A percentile compares a stretch with the other conserved stretches of the same genome.
These are phyloP conservation scores for Trypanosoma avium DNA, from an alignment of 208 protist genomes.

Conservation along the genomic window DNA sequence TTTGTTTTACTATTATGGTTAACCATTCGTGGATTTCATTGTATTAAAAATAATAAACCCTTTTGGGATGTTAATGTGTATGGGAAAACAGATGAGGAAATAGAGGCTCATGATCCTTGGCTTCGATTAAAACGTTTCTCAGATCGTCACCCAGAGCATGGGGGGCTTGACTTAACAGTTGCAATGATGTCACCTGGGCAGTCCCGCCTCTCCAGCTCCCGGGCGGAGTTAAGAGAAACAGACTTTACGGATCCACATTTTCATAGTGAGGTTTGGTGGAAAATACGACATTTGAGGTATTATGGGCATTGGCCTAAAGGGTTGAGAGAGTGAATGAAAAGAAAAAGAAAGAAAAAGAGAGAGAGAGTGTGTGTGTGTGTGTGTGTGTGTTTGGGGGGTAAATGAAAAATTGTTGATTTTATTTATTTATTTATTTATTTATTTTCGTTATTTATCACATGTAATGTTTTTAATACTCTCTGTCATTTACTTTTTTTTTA, in stretches of 20 bases:
- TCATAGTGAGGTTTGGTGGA: conserved; percentile 90
- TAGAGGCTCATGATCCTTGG: conserved; percentile 57
- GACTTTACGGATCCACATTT: conserved; percentile 89
- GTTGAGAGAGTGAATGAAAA: conserved; percentile 50
- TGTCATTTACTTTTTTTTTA: conserved; percentile 9
- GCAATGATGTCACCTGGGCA: conserved; percentile 87
- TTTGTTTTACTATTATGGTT: conserved; percentile 66
- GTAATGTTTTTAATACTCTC: background rate
- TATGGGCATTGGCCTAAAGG: conserved; percentile 91
- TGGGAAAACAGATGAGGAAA: conserved; percentile 64
- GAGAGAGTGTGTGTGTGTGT: too few relatives aligned
- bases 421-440: background rate
- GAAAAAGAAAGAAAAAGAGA: background rate
- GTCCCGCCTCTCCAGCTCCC: conserved; percentile 63
- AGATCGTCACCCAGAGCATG: conserved; percentile 84
- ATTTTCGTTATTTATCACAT: background rate
- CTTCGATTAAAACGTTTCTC: conserved; percentile 81
- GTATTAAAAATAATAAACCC: conserved; percentile 86
- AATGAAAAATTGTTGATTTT: background rate
- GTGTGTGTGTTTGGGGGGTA: too few relatives aligned
- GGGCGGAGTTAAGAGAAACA: conserved; percentile 79
- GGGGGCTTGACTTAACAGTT: conserved; percentile 54
- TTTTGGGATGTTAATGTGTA: conserved; percentile 89
- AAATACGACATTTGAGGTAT: conserved; percentile 76
- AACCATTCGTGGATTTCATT: conserved; percentile 74